Evolutionary conservation across 2,329 filamentous ascomycete species (phyloP).

Genomic region (Thielaviopsis populi): DNA sequence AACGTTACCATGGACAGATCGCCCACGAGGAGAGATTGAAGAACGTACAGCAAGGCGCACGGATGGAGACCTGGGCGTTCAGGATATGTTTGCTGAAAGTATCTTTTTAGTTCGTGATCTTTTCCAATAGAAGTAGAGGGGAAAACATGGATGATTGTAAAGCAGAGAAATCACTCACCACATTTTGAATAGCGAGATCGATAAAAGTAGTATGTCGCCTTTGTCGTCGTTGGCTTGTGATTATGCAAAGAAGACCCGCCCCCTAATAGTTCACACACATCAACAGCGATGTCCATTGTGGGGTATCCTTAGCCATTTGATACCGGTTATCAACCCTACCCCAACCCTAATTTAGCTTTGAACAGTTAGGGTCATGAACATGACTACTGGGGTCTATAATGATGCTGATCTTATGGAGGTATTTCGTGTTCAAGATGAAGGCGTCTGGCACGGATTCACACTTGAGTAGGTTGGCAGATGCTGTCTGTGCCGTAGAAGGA

Average conservation of each 20-base stretch:
- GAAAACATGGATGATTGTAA: neutral
- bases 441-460: neutral
- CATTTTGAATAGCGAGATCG: constrained; percentile 21
- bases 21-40: neutral
- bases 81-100: constrained; percentile 77
- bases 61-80: constrained; percentile 93
- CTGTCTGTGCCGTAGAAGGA: neutral
- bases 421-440: neutral
- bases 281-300: neutral
- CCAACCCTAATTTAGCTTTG: too few relatives aligned
- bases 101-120: neutral
- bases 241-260: neutral
- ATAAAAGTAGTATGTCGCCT: neutral
- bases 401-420: neutral
- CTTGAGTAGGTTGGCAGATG: neutral
- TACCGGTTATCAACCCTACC: neutral
- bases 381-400: too few relatives aligned
- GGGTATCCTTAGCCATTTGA: neutral
- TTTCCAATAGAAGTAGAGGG: constrained; percentile 12
- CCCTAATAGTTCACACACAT: neutral
- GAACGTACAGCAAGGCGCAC: constrained; percentile 78
- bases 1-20: neutral
- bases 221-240: neutral
- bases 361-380: neutral
- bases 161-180: constrained; percentile 23